A percentile compares a stretch with the other conserved stretches of the same genome.
These are phyloP conservation scores for Protomyces inundatus DNA, from an alignment of 1,139 yeast genomes.

Conservation along the genomic window DNA sequence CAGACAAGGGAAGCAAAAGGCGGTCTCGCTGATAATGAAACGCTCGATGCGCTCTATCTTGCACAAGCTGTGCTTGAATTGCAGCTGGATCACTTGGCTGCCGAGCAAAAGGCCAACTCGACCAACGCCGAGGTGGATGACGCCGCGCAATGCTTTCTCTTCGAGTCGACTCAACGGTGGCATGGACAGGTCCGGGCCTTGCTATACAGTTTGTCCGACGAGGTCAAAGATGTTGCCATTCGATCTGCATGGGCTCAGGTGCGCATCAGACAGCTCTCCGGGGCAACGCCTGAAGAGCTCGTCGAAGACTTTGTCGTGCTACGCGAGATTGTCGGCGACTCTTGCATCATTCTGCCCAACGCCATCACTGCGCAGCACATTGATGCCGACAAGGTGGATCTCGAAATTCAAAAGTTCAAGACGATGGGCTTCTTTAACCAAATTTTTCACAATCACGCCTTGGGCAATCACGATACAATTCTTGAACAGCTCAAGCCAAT, in stretches of 20 bases:
- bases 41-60: not conserved
- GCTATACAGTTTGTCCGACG: slow-evolving; percentile 33
- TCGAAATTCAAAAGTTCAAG: slow-evolving; percentile 61
- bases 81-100: slow-evolving; percentile 31
- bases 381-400: slow-evolving; percentile 48
- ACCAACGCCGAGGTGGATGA: not conserved
- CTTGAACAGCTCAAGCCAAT: slow-evolving; percentile 55
- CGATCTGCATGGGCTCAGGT: slow-evolving; percentile 46
- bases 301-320: slow-evolving; percentile 30
- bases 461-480: slow-evolving; percentile 45
- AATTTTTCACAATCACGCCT: slow-evolving; percentile 43
- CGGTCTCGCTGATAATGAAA: not conserved
- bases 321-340: slow-evolving; percentile 19
- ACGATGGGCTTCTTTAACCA: slow-evolving; percentile 63
- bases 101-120: slow-evolving; percentile 9
- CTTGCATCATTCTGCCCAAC: slow-evolving; percentile 37
- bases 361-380: slow-evolving; percentile 56
- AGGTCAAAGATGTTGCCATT: slow-evolving; percentile 26
- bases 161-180: slow-evolving; percentile 10
- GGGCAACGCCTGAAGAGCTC: slow-evolving; percentile 35
- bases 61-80: slow-evolving; percentile 32
- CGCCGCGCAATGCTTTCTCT: not conserved
- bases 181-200: slow-evolving; percentile 31
- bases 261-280: slow-evolving; percentile 41
- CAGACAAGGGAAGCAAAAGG: not conserved